Conservation (phyloP, 2,329 filamentous ascomycete genomes). For the Pseudogymnoascus sp. region DNA sequence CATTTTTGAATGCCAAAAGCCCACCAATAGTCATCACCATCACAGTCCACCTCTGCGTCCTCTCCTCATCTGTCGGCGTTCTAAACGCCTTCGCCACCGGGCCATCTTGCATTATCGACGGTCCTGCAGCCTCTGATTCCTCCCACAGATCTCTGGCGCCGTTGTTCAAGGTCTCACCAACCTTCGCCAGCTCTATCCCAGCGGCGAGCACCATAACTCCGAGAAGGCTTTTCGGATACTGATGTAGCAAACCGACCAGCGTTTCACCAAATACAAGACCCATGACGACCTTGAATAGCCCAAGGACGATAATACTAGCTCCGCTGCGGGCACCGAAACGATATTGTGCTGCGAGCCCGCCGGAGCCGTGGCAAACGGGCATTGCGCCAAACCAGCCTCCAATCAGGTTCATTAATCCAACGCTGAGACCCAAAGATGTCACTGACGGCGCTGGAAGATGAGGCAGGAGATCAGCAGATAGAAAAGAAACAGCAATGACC, state of each 20-base stretch:
- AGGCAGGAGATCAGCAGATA: constrained; percentile 71
- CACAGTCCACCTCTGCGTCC: constrained; percentile 70
- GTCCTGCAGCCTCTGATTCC: constrained; percentile 34
- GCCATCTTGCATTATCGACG: neutral
- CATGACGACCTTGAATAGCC: constrained; percentile 64
- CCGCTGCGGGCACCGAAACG: constrained; percentile 87
- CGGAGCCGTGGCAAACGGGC: constrained; percentile 91
- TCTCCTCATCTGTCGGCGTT: constrained; percentile 57
- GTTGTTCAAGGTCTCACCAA: constrained; percentile 77
- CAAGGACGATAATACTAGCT: constrained; percentile 72
- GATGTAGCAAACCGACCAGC: constrained; percentile 60
- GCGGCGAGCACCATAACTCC: constrained; percentile 87
- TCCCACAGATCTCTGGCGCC: constrained; percentile 54
- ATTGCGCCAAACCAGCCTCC: constrained; percentile 91
- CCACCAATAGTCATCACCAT: constrained; percentile 84
- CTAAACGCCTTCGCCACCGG: constrained; percentile 34
- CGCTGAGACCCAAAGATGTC: constrained; percentile 71
- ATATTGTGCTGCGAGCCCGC: constrained; percentile 83
- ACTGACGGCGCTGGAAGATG: constrained; percentile 59
- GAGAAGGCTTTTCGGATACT: constrained; percentile 69
- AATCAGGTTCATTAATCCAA: constrained; percentile 73
- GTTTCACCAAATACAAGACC: constrained; percentile 68
- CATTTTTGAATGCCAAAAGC: constrained; percentile 80
- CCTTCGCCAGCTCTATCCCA: constrained; percentile 78
- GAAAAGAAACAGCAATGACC: constrained; percentile 75